Conservation (phyloP, 441 rosid species). For the Syzygium syzygioides region DNA sequence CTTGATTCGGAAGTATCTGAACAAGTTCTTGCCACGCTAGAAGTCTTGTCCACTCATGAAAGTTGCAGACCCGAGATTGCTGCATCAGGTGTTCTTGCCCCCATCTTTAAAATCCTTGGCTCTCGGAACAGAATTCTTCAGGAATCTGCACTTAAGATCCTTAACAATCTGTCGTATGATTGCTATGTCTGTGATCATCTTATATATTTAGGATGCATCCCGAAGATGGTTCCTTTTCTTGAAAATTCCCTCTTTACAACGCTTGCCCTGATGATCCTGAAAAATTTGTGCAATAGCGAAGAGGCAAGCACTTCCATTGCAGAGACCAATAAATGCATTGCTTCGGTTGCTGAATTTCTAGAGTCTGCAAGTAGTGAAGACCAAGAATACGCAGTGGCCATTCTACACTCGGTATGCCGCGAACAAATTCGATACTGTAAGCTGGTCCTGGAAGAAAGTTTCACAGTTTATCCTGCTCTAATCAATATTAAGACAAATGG, state of each 20-base stretch:
- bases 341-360: neutral
- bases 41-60: slow-evolving; percentile 39
- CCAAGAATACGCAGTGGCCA: neutral
- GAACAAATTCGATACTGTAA: neutral
- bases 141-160: slow-evolving; percentile 48
- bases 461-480: neutral
- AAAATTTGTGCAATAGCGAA: neutral
- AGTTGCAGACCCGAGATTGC: slow-evolving; percentile 34
- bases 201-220: slow-evolving; percentile 39
- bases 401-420: neutral
- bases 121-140: slow-evolving; percentile 31
- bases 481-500: neutral
- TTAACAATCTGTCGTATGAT: slow-evolving; percentile 47
- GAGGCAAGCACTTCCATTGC: neutral
- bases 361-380: neutral
- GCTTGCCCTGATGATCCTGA: neutral
- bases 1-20: slow-evolving; percentile 45
- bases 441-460: neutral
- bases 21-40: slow-evolving; percentile 48
- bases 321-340: neutral
- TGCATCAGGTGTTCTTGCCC: slow-evolving; percentile 46
- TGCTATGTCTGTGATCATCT: slow-evolving; percentile 36
- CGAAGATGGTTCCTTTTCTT: slow-evolving; percentile 10
- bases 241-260: neutral
- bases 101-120: slow-evolving; percentile 38